Conservation (phyloP, 208 protist species). For the Crithidia brevicula region DNA sequence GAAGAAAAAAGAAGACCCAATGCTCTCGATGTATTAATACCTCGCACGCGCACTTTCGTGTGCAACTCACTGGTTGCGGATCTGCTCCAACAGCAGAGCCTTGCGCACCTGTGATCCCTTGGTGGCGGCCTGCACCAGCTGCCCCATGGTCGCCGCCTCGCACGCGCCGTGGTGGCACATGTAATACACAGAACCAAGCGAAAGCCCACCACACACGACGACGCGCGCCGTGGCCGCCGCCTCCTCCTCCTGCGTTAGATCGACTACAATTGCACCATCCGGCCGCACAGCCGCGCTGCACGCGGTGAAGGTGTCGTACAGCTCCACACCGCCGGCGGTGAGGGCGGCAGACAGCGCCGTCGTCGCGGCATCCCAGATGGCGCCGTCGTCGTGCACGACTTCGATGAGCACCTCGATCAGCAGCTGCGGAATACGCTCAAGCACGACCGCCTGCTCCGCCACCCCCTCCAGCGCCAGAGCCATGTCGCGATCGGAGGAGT, state of each 20-base stretch:
- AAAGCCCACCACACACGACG: conserved; percentile 53
- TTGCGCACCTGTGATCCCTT: conserved; percentile 52
- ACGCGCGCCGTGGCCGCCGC: conserved; percentile 41
- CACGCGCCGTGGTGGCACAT: conserved; percentile 60
- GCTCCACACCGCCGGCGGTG: conserved; percentile 63
- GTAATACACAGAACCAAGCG: conserved; percentile 57
- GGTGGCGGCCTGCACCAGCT: conserved; percentile 55
- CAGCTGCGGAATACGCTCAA: conserved; percentile 81
- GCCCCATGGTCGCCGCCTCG: conserved; percentile 62
- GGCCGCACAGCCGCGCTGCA: conserved; percentile 61
- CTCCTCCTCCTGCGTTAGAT: conserved; percentile 59
- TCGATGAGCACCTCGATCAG: conserved; percentile 79
- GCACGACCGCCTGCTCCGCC: conserved; percentile 72
- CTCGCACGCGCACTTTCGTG: not conserved
- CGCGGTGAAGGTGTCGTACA: conserved; percentile 76
- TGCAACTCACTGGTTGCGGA: conserved; percentile 22
- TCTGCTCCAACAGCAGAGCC: conserved; percentile 46
- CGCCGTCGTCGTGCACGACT: conserved; percentile 73
- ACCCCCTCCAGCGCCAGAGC: conserved; percentile 79
- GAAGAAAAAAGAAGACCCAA: too few relatives aligned
- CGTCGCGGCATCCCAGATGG: conserved; percentile 71
- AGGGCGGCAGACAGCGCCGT: conserved; percentile 71
- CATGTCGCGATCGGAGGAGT: conserved; percentile 40
- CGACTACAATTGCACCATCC: conserved; percentile 60
- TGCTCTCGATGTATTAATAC: not conserved